A percentile compares a stretch with the other conserved stretches of the same genome.
phyloP scores from a whole-genome alignment of 176 grass and related monocot genomes.

The Sorghum bicolor region DNA sequence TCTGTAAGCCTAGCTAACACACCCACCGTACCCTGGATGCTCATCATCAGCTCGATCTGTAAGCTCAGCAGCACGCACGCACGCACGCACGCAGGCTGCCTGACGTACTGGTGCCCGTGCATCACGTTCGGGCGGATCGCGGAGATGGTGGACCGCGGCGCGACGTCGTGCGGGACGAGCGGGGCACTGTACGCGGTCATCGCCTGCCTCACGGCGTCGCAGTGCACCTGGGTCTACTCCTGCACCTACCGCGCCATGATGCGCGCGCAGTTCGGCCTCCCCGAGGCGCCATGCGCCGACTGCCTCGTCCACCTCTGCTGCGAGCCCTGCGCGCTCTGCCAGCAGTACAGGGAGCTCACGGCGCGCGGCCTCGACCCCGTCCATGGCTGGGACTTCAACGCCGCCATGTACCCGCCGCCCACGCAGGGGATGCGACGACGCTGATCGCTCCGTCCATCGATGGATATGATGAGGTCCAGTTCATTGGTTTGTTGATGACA shows the following conservation, averaged over 20 bases:
- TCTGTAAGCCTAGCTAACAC: slow-evolving; percentile 12
- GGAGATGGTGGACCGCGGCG: slow-evolving; percentile 64
- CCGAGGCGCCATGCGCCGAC: slow-evolving; percentile 43
- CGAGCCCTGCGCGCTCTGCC: slow-evolving; percentile 32
- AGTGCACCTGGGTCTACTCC: slow-evolving; percentile 48
- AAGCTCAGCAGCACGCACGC: background rate
- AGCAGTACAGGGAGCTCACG: slow-evolving; percentile 67
- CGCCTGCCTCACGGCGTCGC: background rate
- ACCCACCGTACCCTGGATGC: too few relatives aligned
- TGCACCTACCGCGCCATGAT: slow-evolving; percentile 57
- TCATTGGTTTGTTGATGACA: too few relatives aligned
- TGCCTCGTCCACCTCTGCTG: slow-evolving; percentile 75
- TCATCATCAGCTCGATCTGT: too few relatives aligned
- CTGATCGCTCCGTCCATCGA: too few relatives aligned
- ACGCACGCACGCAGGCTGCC: slow-evolving; percentile 15
- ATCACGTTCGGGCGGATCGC: slow-evolving; percentile 67
- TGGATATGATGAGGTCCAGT: too few relatives aligned
- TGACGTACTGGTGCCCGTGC: slow-evolving; percentile 71
- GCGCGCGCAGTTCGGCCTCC: slow-evolving; percentile 34
- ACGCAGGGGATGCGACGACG: background rate
- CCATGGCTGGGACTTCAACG: background rate
- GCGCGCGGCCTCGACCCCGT: slow-evolving; percentile 46
- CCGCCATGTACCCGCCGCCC: background rate
- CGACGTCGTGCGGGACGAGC: slow-evolving; percentile 43
- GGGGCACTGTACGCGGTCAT: slow-evolving; percentile 54